Conservation (phyloP, 441 rosid genomes). For the Brassica hybrid region DNA sequence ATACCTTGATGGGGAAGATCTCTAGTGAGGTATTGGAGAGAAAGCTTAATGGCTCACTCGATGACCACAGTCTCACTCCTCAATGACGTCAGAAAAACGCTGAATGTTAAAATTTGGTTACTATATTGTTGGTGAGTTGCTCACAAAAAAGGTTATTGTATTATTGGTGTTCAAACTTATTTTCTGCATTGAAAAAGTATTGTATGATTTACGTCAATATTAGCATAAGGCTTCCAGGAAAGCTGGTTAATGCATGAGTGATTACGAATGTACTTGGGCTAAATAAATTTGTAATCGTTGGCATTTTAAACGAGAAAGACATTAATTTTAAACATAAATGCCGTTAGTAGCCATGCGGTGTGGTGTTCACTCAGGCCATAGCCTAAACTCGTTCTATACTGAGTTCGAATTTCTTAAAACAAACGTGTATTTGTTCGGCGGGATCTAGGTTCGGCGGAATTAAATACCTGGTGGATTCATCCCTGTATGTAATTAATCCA, state of each 20-base stretch:
- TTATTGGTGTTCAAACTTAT: neutral
- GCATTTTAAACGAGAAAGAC: neutral
- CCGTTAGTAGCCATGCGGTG: too few species aligned
- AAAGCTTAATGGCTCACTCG: constrained; percentile 52
- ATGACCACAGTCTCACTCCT: constrained; percentile 28
- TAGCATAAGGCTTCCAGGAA: neutral
- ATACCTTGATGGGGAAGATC: constrained; percentile 70
- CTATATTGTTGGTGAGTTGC: too few species aligned
- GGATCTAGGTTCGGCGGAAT: neutral
- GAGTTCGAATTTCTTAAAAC: neutral
- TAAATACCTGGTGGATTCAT: too few species aligned
- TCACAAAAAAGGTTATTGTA: too few species aligned
- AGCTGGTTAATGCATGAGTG: constrained; percentile 1
- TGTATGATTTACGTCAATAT: constrained; percentile 2
- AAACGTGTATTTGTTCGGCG: neutral
- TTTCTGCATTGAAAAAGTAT: neutral
- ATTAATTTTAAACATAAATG: neutral
- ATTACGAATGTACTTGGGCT: neutral
- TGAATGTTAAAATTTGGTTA: neutral
- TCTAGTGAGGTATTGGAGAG: constrained; percentile 70
- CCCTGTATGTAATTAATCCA: neutral
- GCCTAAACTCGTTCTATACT: neutral
- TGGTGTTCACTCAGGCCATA: neutral
- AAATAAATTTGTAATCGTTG: neutral
- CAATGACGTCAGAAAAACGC: constrained; percentile 10